phyloP scores from a whole-genome alignment of 1,139 yeast genomes.

The Yamadazyma sp. region DNA sequence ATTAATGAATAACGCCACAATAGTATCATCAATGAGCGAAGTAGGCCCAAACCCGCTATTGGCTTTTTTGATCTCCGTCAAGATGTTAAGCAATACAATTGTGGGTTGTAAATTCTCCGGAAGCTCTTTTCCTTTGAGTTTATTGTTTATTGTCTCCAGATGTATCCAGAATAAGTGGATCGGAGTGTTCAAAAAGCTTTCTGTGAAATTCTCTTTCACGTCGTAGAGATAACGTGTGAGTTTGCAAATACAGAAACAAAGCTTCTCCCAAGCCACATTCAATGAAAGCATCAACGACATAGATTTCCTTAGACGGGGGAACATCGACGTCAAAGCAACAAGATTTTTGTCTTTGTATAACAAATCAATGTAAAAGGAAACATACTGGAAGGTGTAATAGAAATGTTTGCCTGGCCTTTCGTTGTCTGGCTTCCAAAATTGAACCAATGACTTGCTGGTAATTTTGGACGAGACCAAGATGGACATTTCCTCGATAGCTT shows the following conservation, averaged over 20 bases:
- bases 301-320: conserved; percentile 72
- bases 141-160: conserved; percentile 35
- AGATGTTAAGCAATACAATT: conserved; percentile 49
- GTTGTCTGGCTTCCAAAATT: conserved; percentile 89
- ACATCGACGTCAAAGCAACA: conserved; percentile 55
- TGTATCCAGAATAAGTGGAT: conserved; percentile 47
- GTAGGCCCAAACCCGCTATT: conserved; percentile 86
- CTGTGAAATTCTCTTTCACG: conserved; percentile 53
- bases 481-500: conserved; percentile 66
- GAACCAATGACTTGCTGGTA: conserved; percentile 69
- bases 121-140: conserved; percentile 27
- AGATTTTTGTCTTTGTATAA: conserved; percentile 57
- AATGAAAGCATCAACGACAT: conserved; percentile 72
- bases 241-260: conserved; percentile 47
- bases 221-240: conserved; percentile 47
- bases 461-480: conserved; percentile 65
- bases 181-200: conserved; percentile 47
- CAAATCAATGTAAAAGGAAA: conserved; percentile 60
- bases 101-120: conserved; percentile 28
- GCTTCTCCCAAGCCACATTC: conserved; percentile 64
- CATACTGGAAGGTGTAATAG: conserved; percentile 70
- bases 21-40: conserved; percentile 72
- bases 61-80: conserved; percentile 65
- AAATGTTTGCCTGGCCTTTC: conserved; percentile 96
- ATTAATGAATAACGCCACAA: conserved; percentile 59